A percentile compares a stretch with the other conserved stretches of the same genome.
Evolutionary conservation across 2,329 filamentous ascomycete genomes (phyloP).

Genomic region (Claviceps sp.): DNA sequence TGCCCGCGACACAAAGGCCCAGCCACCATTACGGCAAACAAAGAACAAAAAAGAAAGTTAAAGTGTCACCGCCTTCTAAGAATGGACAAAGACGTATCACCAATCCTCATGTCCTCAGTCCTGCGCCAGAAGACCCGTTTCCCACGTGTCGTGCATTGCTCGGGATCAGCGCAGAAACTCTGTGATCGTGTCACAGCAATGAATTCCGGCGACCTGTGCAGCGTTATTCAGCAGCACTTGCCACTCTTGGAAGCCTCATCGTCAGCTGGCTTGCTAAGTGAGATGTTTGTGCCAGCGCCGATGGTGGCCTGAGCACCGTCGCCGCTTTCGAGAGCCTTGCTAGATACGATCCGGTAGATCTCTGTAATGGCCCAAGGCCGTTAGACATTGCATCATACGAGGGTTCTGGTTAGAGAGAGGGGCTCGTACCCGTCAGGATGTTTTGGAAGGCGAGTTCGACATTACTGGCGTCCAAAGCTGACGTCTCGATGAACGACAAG

Average conservation of each 20-base stretch:
- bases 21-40: constrained; percentile 24
- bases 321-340: constrained; percentile 87
- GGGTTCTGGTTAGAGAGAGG: not conserved
- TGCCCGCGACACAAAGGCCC: constrained; percentile 24
- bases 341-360: constrained; percentile 98
- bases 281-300: constrained; percentile 67
- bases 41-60: constrained; percentile 26
- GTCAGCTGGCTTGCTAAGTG: constrained; percentile 75
- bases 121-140: constrained; percentile 16
- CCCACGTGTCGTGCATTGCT: constrained; percentile 20
- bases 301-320: constrained; percentile 70
- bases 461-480: constrained; percentile 95
- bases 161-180: constrained; percentile 20
- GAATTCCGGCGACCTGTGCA: constrained; percentile 5
- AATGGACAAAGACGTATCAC: constrained; percentile 21
- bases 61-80: constrained; percentile 27
- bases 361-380: constrained; percentile 38
- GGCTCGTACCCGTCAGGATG: constrained; percentile 77
- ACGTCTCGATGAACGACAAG: constrained; percentile 98
- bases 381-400: not conserved
- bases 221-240: constrained; percentile 58
- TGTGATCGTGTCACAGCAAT: constrained; percentile 10
- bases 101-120: constrained; percentile 20
- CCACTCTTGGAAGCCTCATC: constrained; percentile 61
- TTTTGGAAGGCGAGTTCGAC: constrained; percentile 99